Conservation (phyloP, 768 basidiomycete species). For the Boletus subcaerulescens region DNA sequence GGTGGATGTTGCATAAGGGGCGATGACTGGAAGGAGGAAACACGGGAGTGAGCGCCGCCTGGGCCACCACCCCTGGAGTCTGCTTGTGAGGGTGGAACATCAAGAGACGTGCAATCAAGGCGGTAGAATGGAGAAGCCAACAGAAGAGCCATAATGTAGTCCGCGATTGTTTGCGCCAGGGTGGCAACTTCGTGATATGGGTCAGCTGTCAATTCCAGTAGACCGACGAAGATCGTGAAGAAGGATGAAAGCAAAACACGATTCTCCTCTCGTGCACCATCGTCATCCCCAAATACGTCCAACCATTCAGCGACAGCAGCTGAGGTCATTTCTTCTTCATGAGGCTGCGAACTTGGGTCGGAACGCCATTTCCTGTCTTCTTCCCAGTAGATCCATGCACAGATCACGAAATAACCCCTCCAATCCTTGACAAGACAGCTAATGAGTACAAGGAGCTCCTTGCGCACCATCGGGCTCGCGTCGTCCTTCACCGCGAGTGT, state of each 20-base stretch:
- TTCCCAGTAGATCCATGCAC: constrained; percentile 96
- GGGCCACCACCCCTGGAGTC: constrained; percentile 33
- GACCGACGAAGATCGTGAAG: constrained; percentile 85
- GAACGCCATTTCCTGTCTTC: constrained; percentile 71
- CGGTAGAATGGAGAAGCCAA: constrained; percentile 85
- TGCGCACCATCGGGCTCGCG: constrained; percentile 93
- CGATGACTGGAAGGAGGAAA: constrained; percentile 51
- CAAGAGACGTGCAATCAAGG: constrained; percentile 65
- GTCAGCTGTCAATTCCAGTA: constrained; percentile 89
- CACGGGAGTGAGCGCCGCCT: constrained; percentile 38
- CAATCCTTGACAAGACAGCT: constrained; percentile 95
- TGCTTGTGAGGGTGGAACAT: constrained; percentile 41
- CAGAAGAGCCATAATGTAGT: constrained; percentile 88
- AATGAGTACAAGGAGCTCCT: constrained; percentile 87
- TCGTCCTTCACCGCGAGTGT: constrained; percentile 89
- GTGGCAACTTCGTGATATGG: constrained; percentile 91
- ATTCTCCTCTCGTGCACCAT: constrained; percentile 69
- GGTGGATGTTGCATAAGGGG: constrained; percentile 43
- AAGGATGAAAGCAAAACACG: constrained; percentile 85
- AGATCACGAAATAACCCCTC: constrained; percentile 93
- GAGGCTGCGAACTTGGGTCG: constrained; percentile 32
- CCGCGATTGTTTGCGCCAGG: constrained; percentile 85
- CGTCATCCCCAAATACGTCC: constrained; percentile 63
- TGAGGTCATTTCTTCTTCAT: constrained; percentile 70
- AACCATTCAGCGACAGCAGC: constrained; percentile 79